Conservation (phyloP, 805 yeast species). For the Wickerhamiella occidentalis region DNA sequence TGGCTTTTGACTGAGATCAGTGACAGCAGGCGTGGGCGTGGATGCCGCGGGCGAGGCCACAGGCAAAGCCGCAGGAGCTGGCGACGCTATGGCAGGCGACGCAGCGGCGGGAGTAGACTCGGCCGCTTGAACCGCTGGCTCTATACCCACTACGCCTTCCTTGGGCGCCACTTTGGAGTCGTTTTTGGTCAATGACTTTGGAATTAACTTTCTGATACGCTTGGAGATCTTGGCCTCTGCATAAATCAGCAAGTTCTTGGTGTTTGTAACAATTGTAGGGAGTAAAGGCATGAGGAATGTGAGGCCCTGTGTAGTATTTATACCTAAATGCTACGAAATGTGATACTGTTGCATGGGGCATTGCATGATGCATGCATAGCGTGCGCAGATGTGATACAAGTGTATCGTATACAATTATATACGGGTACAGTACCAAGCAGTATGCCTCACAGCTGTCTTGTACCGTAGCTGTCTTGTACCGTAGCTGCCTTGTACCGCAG, state of each 20-base stretch:
- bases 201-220: neutral
- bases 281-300: conserved; percentile 3
- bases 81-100: too few species aligned
- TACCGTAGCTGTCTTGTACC: too few species aligned
- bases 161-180: neutral
- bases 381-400: too few species aligned
- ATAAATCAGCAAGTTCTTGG: conserved; percentile 2
- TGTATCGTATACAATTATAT: too few species aligned
- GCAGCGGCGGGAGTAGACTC: too few species aligned
- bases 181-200: neutral
- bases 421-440: too few species aligned
- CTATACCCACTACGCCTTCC: neutral
- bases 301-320: neutral
- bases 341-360: neutral
- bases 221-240: conserved; percentile 1
- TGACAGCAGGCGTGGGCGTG: neutral
- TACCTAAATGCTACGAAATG: neutral
- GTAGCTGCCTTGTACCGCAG: too few species aligned
- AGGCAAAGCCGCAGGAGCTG: too few species aligned
- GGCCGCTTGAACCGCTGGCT: conserved; percentile 1
- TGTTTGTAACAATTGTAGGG: neutral
- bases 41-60: neutral
- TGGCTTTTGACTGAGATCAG: neutral
- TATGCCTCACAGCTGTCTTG: too few species aligned
- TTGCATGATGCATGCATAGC: neutral